Evolutionary conservation across 495 filamentous ascomycete genomes (phyloP).

Genomic region (Aspergillus wentii): DNA sequence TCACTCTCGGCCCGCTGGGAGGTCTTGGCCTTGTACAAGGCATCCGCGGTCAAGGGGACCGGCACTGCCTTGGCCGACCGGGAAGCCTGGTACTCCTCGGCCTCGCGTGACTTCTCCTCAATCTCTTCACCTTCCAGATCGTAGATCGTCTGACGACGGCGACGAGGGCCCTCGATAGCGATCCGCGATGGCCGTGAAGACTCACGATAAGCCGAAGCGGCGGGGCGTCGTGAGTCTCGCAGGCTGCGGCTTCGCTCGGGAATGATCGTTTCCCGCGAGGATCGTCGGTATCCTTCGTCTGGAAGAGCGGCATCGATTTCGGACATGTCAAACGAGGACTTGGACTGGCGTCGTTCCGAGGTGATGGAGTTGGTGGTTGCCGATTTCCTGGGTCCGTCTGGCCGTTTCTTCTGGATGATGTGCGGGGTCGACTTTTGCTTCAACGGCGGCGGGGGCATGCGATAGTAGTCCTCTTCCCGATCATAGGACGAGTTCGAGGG

Average conservation of each 20-base stretch:
- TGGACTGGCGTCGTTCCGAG: slow-evolving; percentile 27
- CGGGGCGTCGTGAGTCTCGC: slow-evolving; percentile 20
- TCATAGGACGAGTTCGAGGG: slow-evolving; percentile 16
- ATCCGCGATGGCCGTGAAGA: slow-evolving; percentile 22
- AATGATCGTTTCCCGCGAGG: slow-evolving; percentile 22
- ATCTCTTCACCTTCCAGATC: slow-evolving; percentile 23
- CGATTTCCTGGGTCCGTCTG: slow-evolving; percentile 23
- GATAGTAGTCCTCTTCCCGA: slow-evolving; percentile 38
- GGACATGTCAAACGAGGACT: slow-evolving; percentile 27
- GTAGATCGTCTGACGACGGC: slow-evolving; percentile 27
- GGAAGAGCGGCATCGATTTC: slow-evolving; percentile 30
- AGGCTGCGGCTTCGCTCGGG: slow-evolving; percentile 34
- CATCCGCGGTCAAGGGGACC: slow-evolving; percentile 31
- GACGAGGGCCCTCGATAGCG: slow-evolving; percentile 30
- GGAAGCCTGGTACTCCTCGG: slow-evolving; percentile 38
- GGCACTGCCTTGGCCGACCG: slow-evolving; percentile 20
- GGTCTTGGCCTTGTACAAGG: slow-evolving; percentile 26
- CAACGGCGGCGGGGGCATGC: slow-evolving; percentile 42
- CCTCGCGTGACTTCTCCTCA: slow-evolving; percentile 28
- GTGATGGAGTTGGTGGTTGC: slow-evolving; percentile 19
- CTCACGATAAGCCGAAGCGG: slow-evolving; percentile 29
- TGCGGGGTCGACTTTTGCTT: slow-evolving; percentile 23
- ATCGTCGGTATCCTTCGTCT: slow-evolving; percentile 22
- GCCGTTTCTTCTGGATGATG: slow-evolving; percentile 35
- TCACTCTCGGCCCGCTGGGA: slow-evolving; percentile 31